Base-by-base conservation (phyloP, 208 protist species). In the Novymonas esmeraldas region DNA sequence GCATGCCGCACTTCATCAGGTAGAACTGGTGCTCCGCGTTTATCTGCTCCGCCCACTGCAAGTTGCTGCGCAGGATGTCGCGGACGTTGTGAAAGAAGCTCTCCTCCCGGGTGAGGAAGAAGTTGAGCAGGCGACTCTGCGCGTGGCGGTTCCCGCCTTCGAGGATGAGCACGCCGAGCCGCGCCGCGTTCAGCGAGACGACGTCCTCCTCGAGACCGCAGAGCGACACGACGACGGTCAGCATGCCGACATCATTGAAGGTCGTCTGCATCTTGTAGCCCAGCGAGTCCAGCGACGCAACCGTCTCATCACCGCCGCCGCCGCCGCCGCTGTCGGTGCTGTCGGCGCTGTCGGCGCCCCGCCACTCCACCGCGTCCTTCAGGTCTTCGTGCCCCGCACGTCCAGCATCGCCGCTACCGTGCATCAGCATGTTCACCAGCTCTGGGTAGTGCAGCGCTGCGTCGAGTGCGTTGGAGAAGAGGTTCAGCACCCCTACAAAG, bases 31-130 rank as follows among this genome's bases (percentile, higher is more conserved):
- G 88, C 68, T 85, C 80, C 34, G 78, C 55, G 63, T 90, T 91
- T 18, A 84, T 46, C 42, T 70, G 50, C 57, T 72, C 57, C 31
- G 83, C 77, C 82, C 84, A 91, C n/a, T 28, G 18, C 44, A 87
- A 29, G 51, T 59, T 79, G 26, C 67, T 70, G 3, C 70, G 78
- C 29, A 95, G 46, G 50, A 87, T 73, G 61, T 85, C 61, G 14
- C 81, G 79, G 36, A 90, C 64, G 70, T 84, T 81, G 58, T 92
- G 74, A 73, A 93, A 96, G 57, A 96, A 94, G 52, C 68, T 54
- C 50, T 89, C 86, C 58, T 94, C 82, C 14, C 76, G 80, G 5
- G 82, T 81, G 46, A 79, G 42, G 70, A 91, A 93, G 69, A 88
- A 90, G 26, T 66, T 11, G n/a, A 94, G 58, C 41, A 93, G 55